A percentile compares a stretch with the other conserved stretches of the same genome.
These are phyloP conservation scores for Aspergillus versicolor DNA, from an alignment of 2,329 filamentous ascomycete genomes.

Conservation along the genomic window DNA sequence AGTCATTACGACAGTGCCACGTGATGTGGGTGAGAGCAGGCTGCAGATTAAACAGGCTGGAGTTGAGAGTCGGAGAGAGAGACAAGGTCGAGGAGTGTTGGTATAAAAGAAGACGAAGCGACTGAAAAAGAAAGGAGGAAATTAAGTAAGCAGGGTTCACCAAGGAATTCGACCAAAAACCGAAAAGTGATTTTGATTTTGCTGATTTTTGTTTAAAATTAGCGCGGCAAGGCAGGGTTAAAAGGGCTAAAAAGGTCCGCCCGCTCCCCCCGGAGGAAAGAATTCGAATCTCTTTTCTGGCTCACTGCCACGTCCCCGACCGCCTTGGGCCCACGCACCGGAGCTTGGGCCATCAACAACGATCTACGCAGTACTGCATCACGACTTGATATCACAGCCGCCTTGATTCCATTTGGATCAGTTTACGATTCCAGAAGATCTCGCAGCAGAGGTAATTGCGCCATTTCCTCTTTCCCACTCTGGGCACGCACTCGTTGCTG, in stretches of 20 bases:
- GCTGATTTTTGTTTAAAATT: conserved; percentile 21
- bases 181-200: conserved; percentile 6
- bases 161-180: conserved; percentile 4
- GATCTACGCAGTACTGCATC: neutral
- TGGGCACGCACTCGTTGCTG: neutral
- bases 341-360: conserved; percentile 5
- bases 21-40: neutral
- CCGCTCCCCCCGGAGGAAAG: conserved; percentile 18
- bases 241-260: conserved; percentile 32
- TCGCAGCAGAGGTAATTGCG: conserved; percentile 4
- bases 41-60: neutral
- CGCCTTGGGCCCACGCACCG: conserved; percentile 20
- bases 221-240: conserved; percentile 31
- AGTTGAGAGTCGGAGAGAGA: neutral
- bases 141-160: conserved; percentile 7
- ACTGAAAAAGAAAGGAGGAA: conserved; percentile 1
- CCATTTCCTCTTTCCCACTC: neutral
- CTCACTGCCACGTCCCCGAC: conserved; percentile 16
- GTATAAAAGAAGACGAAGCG: neutral
- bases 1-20: conserved; percentile 3
- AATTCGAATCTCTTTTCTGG: conserved; percentile 17
- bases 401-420: neutral
- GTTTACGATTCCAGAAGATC: neutral
- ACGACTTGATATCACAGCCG: neutral
- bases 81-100: neutral